phyloP scores from a whole-genome alignment of 768 basidiomycete species.

The Russula dissimulans region DNA sequence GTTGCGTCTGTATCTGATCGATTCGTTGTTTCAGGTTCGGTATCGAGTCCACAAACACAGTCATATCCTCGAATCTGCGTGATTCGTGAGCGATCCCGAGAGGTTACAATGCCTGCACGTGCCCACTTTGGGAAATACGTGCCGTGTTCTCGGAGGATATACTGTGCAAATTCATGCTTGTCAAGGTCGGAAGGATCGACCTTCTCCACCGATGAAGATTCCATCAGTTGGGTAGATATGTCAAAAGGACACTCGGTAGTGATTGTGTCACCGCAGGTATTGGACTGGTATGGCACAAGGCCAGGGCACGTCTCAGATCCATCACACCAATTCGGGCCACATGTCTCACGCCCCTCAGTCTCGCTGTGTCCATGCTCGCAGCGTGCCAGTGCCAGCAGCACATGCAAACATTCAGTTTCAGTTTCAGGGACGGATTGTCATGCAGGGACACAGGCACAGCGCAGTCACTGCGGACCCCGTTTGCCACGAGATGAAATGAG shows the following conservation, averaged over 20 bases:
- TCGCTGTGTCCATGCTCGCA: too few species aligned
- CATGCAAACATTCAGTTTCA: too few species aligned
- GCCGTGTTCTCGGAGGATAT: conserved; percentile 16
- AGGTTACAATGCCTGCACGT: background rate
- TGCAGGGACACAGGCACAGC: too few species aligned
- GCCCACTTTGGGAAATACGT: conserved; percentile 20
- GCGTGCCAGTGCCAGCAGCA: too few species aligned
- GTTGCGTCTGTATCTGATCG: conserved; percentile 24
- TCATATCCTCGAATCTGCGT: conserved; percentile 8
- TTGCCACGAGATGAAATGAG: too few species aligned
- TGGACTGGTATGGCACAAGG: too few species aligned
- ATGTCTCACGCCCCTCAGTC: background rate
- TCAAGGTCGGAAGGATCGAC: conserved; percentile 9
- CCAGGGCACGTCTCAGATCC: background rate
- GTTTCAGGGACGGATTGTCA: too few species aligned
- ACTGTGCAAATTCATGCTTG: conserved; percentile 15
- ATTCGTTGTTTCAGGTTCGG: conserved; percentile 26
- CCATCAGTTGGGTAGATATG: conserved; percentile 1
- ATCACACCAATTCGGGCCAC: background rate
- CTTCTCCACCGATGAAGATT: background rate
- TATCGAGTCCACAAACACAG: conserved; percentile 22
- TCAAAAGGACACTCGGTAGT: too few species aligned
- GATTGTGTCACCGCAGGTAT: too few species aligned
- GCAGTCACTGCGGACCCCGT: too few species aligned
- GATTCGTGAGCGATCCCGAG: background rate